These are phyloP conservation scores for Nakaseomyces sp. DNA, from an alignment of 1,139 yeast species.

Conservation along the genomic window DNA sequence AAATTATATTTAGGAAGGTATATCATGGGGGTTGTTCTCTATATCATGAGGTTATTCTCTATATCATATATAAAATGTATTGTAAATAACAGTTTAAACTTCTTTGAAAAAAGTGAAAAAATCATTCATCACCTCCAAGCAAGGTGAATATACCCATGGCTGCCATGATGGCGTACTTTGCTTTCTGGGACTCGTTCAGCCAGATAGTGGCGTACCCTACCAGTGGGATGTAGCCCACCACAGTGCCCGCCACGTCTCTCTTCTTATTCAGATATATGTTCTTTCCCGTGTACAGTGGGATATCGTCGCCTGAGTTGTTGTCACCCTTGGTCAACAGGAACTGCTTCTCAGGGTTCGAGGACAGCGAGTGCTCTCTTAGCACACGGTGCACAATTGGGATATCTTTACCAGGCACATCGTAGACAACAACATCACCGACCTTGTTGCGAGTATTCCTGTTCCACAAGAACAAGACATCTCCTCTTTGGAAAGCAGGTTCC, in stretches of 20 bases:
- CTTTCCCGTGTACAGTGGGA: constrained; percentile 69
- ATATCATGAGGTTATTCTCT: too few relatives aligned
- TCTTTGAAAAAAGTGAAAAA: too few relatives aligned
- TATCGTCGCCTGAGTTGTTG: constrained; percentile 86
- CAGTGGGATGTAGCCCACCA: constrained; percentile 83
- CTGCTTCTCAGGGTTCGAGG: constrained; percentile 41
- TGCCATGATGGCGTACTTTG: constrained; percentile 28
- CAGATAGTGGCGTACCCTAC: constrained; percentile 88
- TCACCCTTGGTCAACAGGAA: constrained; percentile 89
- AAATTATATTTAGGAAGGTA: too few relatives aligned
- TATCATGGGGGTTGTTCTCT: too few relatives aligned
- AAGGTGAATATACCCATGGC: constrained; percentile 26
- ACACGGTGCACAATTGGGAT: constrained; percentile 97
- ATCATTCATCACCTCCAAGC: constrained; percentile 19
- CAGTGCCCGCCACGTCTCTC: constrained; percentile 79
- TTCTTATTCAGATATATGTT: constrained; percentile 70
- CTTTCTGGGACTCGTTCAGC: constrained; percentile 64
- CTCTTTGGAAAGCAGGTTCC: constrained; percentile 99
- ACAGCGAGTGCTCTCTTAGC: constrained; percentile 46
- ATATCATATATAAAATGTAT: too few relatives aligned
- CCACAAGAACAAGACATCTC: constrained; percentile 88
- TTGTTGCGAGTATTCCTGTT: constrained; percentile 56
- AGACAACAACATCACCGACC: constrained; percentile 97
- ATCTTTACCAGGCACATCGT: constrained; percentile 67
- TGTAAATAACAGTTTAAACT: too few relatives aligned